Percentiles rank a stretch among this genome's conserved stretches.
These are phyloP conservation scores for Actinomortierella wolfii DNA, from an alignment of 371 early-diverging fungal species.

Conservation along the genomic window DNA sequence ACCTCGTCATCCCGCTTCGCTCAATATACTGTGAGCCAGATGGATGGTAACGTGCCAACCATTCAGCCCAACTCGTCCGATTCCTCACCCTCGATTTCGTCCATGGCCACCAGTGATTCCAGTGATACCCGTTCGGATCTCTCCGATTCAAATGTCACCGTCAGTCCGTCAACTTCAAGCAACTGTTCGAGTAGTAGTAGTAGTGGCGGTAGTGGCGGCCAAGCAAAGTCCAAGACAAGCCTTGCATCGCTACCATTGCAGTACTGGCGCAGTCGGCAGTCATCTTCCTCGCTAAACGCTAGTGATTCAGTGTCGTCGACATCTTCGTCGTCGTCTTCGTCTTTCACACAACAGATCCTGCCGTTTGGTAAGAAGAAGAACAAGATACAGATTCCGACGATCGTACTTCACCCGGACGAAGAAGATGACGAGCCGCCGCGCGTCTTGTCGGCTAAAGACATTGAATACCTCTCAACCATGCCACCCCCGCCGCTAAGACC, in stretches of 20 bases:
- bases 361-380: too few species aligned
- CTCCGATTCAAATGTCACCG: neutral
- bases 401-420: constrained; percentile 41
- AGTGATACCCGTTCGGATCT: constrained; percentile 1
- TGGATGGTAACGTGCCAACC: neutral
- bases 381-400: constrained; percentile 19
- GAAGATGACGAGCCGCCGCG: constrained; percentile 33
- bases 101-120: neutral
- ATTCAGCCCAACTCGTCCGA: constrained; percentile 13
- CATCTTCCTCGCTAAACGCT: neutral
- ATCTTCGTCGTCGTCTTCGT: neutral
- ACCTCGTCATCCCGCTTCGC: too few species aligned
- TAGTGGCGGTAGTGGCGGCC: constrained; percentile 24
- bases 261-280: constrained; percentile 15
- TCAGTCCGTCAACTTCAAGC: neutral
- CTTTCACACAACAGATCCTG: constrained; percentile 2
- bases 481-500: constrained; percentile 25
- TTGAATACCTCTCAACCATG: constrained; percentile 39
- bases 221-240: constrained; percentile 2
- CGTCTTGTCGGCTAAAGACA: constrained; percentile 27
- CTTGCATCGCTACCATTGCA: constrained; percentile 15
- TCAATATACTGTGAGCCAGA: too few species aligned
- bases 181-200: constrained; percentile 11
- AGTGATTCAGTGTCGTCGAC: neutral
- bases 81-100: constrained; percentile 8